Percentiles rank a stretch among this genome's conserved stretches.
Conservation (phyloP, 2,329 filamentous ascomycete species). For the Ophiostoma pallidulum region DNA sequence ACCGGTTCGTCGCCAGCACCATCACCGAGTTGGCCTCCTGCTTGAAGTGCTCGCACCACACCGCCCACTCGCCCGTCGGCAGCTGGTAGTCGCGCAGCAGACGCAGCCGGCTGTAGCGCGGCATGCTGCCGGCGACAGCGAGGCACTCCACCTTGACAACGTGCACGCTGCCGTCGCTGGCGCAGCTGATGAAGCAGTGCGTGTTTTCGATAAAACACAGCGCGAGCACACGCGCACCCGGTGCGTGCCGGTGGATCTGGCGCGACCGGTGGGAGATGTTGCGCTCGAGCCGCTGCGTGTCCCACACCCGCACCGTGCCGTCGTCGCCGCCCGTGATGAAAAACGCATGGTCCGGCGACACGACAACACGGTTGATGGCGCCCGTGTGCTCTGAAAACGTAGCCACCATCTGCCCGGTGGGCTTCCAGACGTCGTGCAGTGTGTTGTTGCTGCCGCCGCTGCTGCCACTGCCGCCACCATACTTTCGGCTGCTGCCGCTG, state of each 20-base stretch:
- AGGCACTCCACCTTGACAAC: conserved; percentile 67
- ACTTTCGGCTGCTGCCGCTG: background rate
- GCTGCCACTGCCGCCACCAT: background rate
- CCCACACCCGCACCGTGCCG: conserved; percentile 86
- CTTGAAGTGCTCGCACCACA: conserved; percentile 90
- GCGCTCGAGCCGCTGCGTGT: conserved; percentile 77
- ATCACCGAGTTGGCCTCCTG: conserved; percentile 73
- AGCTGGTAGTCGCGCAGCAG: conserved; percentile 75
- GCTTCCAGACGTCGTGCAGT: conserved; percentile 62
- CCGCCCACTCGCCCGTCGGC: conserved; percentile 61
- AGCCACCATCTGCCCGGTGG: conserved; percentile 73
- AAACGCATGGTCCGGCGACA: conserved; percentile 85
- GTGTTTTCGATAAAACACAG: conserved; percentile 90
- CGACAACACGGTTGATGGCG: conserved; percentile 69
- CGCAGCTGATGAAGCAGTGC: conserved; percentile 86
- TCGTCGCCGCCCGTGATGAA: conserved; percentile 93
- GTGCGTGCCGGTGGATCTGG: conserved; percentile 69
- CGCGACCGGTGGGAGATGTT: conserved; percentile 83
- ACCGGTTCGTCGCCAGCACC: conserved; percentile 76
- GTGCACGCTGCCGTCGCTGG: conserved; percentile 80
- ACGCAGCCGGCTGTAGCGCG: conserved; percentile 67
- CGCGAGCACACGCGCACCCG: conserved; percentile 64
- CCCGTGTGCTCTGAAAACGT: conserved; percentile 82
- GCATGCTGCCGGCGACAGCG: conserved; percentile 17
- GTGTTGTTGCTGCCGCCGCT: conserved; percentile 34